Evolutionary conservation across 1,139 yeast species (phyloP).

Genomic region (Hyphopichia wangnamkhiaoensis): DNA sequence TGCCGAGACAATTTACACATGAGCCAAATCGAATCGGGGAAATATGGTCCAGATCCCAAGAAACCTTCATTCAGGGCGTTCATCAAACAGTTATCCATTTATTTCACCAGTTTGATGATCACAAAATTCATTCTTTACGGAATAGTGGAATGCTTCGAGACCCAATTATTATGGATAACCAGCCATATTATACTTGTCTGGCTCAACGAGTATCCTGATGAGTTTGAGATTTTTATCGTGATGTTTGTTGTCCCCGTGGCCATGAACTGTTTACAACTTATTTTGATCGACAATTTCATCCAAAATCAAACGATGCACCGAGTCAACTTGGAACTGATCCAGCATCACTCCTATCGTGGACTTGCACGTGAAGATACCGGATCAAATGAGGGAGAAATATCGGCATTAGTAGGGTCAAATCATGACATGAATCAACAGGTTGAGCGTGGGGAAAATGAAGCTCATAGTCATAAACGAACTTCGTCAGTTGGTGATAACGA

Average conservation of each 20-base stretch:
- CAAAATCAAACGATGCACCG: slow-evolving; percentile 45
- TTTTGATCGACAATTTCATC: slow-evolving; percentile 84
- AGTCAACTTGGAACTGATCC: slow-evolving; percentile 21
- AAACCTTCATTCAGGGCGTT: slow-evolving; percentile 70
- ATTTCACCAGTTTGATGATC: slow-evolving; percentile 61
- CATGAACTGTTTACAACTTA: slow-evolving; percentile 85
- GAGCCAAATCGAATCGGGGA: slow-evolving; percentile 73
- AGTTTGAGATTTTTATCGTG: slow-evolving; percentile 80
- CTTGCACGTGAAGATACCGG: slow-evolving; percentile 13
- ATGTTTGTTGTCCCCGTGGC: slow-evolving; percentile 78
- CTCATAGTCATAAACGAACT: not conserved
- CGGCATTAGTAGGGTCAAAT: not conserved
- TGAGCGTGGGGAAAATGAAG: not conserved
- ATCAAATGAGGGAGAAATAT: slow-evolving; percentile 7
- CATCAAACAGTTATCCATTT: slow-evolving; percentile 71
- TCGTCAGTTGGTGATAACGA: not conserved
- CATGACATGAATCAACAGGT: not conserved
- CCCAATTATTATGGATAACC: slow-evolving; percentile 46
- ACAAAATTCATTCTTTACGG: slow-evolving; percentile 58
- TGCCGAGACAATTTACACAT: slow-evolving; percentile 33
- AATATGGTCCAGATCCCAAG: slow-evolving; percentile 60
- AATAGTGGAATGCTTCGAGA: slow-evolving; percentile 41
- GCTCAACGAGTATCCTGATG: slow-evolving; percentile 74
- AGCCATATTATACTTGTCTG: slow-evolving; percentile 59
- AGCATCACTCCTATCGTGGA: slow-evolving; percentile 11